Conservation (phyloP, 1,284 basidiomycete genomes). For the Sporisorium iseilematis-ciliati region DNA sequence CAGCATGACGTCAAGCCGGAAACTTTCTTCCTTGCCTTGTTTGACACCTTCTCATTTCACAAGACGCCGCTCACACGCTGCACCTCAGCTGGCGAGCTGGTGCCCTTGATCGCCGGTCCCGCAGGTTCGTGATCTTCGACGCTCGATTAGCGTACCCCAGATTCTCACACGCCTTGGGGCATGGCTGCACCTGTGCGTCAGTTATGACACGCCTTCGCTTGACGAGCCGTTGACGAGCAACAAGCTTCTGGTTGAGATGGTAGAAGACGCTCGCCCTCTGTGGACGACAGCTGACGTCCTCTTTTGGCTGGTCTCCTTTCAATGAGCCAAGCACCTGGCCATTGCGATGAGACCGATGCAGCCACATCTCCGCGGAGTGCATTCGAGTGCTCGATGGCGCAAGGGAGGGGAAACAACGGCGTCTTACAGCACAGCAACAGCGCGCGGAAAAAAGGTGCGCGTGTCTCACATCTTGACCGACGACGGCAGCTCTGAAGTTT, state of each 20-base stretch:
- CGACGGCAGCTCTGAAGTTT: too few relatives aligned
- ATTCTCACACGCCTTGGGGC: neutral
- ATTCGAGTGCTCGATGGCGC: neutral
- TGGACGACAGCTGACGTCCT: too few relatives aligned
- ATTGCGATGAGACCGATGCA: too few relatives aligned
- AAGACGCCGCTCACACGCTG: constrained; percentile 10
- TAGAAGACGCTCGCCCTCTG: too few relatives aligned
- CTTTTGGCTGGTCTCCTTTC: too few relatives aligned
- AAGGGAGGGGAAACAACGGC: constrained; percentile 9
- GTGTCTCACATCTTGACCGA: neutral
- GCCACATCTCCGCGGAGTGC: too few relatives aligned
- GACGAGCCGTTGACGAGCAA: too few relatives aligned
- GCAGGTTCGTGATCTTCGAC: neutral
- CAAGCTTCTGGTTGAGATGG: too few relatives aligned
- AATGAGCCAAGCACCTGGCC: too few relatives aligned
- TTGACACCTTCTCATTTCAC: constrained; percentile 11
- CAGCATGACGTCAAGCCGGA: constrained; percentile 35
- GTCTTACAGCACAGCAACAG: neutral
- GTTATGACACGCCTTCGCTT: neutral
- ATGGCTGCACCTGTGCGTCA: constrained; percentile 4
- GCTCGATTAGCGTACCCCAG: neutral
- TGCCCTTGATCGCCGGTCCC: too few relatives aligned
- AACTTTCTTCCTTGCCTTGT: constrained; percentile 12
- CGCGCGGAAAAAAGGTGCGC: neutral
- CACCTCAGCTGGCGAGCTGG: too few relatives aligned